Evolutionary conservation across 139 green algal genomes (phyloP).

Genomic region (Mesotaenium endlicherianum): DNA sequence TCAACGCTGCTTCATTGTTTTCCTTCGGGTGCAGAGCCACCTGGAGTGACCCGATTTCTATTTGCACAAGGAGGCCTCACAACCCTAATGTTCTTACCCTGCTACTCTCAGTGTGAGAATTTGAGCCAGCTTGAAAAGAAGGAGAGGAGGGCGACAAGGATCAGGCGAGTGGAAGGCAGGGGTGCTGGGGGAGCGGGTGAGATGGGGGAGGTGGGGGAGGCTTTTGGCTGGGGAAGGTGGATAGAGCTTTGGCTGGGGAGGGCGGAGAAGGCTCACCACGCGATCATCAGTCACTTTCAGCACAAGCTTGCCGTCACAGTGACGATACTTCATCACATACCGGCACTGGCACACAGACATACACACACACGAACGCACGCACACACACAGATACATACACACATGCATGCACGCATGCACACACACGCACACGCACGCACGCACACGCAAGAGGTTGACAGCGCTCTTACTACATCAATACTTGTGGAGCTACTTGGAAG

Average conservation of each 20-base stretch:
- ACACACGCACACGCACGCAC: too few relatives aligned
- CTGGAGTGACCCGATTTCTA: too few relatives aligned
- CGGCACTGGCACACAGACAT: conserved; percentile 63
- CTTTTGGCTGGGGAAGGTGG: not conserved
- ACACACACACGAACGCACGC: too few relatives aligned
- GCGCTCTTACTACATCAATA: too few relatives aligned
- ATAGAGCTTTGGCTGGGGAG: not conserved
- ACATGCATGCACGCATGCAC: too few relatives aligned
- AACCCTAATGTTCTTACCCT: too few relatives aligned
- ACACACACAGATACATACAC: too few relatives aligned
- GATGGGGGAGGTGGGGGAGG: not conserved
- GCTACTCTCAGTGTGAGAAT: not conserved
- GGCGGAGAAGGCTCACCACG: conserved; percentile 58
- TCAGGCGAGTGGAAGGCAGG: not conserved
- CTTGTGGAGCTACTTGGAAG: too few relatives aligned
- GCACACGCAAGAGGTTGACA: too few relatives aligned
- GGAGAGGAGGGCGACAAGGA: not conserved
- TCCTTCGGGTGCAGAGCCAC: too few relatives aligned
- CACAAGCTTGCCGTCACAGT: conserved; percentile 76
- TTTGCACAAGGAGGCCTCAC: too few relatives aligned
- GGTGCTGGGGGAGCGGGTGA: not conserved
- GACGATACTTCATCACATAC: conserved; percentile 83
- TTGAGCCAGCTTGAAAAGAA: not conserved
- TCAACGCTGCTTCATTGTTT: too few relatives aligned
- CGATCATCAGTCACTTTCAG: conserved; percentile 87